phyloP scores from a whole-genome alignment of 2,329 filamentous ascomycete genomes.

The Simplicillium aogashimaense region DNA sequence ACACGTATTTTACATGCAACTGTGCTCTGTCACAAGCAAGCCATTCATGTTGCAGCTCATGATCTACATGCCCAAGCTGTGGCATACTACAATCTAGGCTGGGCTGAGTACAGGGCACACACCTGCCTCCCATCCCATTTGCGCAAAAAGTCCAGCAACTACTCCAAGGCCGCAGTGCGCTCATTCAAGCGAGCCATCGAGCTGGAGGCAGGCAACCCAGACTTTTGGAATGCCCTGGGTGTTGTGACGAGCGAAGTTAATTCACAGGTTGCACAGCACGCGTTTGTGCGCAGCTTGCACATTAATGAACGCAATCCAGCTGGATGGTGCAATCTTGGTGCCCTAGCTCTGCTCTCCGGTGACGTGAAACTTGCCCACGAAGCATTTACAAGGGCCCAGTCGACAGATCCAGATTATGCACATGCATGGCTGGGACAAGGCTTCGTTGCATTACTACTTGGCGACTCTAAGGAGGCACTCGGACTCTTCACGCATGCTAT shows the following conservation, averaged over 20 bases:
- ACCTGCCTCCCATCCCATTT: conserved; percentile 45
- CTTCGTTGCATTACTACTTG: conserved; percentile 67
- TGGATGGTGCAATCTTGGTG: conserved; percentile 84
- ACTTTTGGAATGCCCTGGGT: conserved; percentile 95
- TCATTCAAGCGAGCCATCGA: conserved; percentile 97
- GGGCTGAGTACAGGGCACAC: conserved; percentile 81
- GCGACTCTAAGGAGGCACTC: conserved; percentile 67
- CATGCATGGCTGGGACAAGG: conserved; percentile 93
- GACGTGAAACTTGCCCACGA: conserved; percentile 82
- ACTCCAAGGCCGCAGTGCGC: conserved; percentile 70
- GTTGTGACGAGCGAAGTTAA: conserved; percentile 83
- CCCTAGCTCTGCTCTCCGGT: conserved; percentile 74
- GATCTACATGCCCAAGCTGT: conserved; percentile 86
- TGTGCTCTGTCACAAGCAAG: conserved; percentile 80
- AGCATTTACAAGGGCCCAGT: conserved; percentile 83
- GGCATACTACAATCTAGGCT: conserved; percentile 95
- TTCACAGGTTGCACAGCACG: conserved; percentile 81
- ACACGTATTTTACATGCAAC: conserved; percentile 57
- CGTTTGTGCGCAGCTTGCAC: conserved; percentile 85
- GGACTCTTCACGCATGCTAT: conserved; percentile 89
- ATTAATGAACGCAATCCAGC: conserved; percentile 80
- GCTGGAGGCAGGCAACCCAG: conserved; percentile 82
- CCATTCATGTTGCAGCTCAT: conserved; percentile 59
- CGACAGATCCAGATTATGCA: conserved; percentile 86
- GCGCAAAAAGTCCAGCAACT: conserved; percentile 52